Conservation (phyloP, 495 filamentous ascomycete genomes). For the Bombardia bombarda region DNA sequence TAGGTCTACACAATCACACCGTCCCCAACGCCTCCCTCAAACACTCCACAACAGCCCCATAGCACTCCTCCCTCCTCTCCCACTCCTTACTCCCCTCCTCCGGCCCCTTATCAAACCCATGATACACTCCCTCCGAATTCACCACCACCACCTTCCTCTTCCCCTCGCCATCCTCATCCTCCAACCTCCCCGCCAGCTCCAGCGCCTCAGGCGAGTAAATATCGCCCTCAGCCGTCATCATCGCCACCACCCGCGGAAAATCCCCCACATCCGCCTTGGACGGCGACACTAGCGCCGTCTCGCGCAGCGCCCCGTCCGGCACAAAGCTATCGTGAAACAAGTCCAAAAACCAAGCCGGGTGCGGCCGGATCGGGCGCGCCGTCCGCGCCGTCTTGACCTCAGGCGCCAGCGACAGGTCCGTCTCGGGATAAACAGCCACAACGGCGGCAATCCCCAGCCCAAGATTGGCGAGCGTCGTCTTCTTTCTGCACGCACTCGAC, state of each 20-base stretch:
- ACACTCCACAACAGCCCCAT: neutral
- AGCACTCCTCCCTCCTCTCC: neutral
- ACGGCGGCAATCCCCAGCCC: neutral
- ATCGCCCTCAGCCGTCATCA: neutral
- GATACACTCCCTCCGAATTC: neutral
- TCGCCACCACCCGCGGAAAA: neutral
- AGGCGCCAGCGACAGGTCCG: neutral
- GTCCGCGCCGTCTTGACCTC: neutral
- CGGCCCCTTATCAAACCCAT: neutral
- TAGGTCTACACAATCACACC: no score
- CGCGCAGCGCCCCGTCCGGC: neutral
- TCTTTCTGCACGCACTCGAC: neutral
- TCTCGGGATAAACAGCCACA: neutral
- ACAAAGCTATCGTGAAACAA: neutral
- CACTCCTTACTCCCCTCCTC: neutral
- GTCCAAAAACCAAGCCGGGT: neutral
- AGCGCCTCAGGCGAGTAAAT: neutral
- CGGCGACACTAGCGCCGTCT: neutral
- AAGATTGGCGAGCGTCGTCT: neutral
- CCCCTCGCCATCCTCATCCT: neutral
- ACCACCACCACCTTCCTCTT: neutral
- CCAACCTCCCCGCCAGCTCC: neutral
- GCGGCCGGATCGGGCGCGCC: neutral
- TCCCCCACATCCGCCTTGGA: neutral
- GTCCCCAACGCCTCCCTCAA: neutral